Percentiles rank a stretch among this genome's conserved stretches.
phyloP scores from a whole-genome alignment of 768 basidiomycete species.

The Suillus clintonianus region DNA sequence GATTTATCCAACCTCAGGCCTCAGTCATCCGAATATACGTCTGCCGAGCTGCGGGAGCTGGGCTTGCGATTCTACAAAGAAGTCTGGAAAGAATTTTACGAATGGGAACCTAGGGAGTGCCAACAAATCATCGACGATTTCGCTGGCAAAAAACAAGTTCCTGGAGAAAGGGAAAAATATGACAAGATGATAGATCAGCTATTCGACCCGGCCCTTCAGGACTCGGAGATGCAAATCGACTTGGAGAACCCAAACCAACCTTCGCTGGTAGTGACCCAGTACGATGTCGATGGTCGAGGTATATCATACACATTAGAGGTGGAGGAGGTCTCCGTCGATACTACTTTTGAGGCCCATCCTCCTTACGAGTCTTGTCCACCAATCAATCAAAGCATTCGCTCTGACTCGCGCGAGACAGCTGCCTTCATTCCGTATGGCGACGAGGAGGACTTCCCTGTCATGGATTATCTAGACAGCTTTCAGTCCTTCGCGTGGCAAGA shows the following conservation, averaged over 20 bases:
- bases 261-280: constrained; percentile 11
- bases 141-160: not conserved
- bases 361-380: constrained; percentile 53
- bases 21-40: not conserved
- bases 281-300: not conserved
- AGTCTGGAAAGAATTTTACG: constrained; percentile 49
- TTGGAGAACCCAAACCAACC: not conserved
- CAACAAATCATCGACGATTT: constrained; percentile 24
- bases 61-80: constrained; percentile 34
- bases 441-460: constrained; percentile 38
- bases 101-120: constrained; percentile 41
- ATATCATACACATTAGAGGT: constrained; percentile 9
- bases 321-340: constrained; percentile 17
- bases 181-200: not conserved
- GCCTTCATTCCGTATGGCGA: constrained; percentile 52
- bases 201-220: not conserved
- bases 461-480: constrained; percentile 31
- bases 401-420: not conserved
- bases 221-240: not conserved
- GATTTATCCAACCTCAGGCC: not conserved
- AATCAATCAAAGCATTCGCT: constrained; percentile 31
- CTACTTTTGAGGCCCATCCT: constrained; percentile 22
- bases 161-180: not conserved
- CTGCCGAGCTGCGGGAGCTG: constrained; percentile 18
- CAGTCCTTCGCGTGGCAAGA: constrained; percentile 36